These are phyloP conservation scores for Ceratorhiza oryzae-sativae DNA, from an alignment of 1,284 basidiomycete genomes.

Conservation along the genomic window DNA sequence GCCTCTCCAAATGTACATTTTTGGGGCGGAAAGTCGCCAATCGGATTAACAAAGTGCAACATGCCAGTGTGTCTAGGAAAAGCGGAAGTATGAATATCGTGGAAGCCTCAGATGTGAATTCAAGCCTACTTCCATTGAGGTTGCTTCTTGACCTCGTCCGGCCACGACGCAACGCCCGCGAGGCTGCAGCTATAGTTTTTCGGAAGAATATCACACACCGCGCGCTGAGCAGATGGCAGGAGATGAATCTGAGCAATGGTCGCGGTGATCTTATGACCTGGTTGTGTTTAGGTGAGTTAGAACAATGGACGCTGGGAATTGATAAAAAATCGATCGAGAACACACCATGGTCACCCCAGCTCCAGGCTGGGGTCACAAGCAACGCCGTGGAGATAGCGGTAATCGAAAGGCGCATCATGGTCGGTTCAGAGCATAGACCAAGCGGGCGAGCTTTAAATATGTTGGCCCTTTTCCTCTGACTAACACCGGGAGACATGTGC, in stretches of 20 bases:
- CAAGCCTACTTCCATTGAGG: slow-evolving; percentile 52
- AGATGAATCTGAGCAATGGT: slow-evolving; percentile 93
- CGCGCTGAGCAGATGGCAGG: slow-evolving; percentile 72
- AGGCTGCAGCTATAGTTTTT: slow-evolving; percentile 69
- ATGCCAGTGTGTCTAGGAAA: background rate
- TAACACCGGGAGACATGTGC: no score
- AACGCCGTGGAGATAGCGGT: background rate
- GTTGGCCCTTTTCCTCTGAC: no score
- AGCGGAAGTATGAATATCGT: slow-evolving; percentile 42
- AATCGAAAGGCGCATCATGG: background rate
- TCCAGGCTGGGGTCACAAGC: background rate
- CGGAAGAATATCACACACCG: slow-evolving; percentile 72
- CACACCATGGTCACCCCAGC: slow-evolving; percentile 5
- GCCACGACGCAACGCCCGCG: slow-evolving; percentile 85
- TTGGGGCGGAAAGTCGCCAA: slow-evolving; percentile 77
- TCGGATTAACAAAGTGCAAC: slow-evolving; percentile 77
- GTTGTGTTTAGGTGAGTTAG: background rate
- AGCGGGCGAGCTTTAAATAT: no score
- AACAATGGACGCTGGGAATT: background rate
- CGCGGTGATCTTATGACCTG: slow-evolving; percentile 89
- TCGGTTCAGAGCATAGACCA: no score
- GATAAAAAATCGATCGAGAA: background rate
- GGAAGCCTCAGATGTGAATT: slow-evolving; percentile 29
- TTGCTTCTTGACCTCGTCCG: slow-evolving; percentile 68
- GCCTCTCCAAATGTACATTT: slow-evolving; percentile 76